Percentiles rank a stretch among this genome's conserved stretches.
These are phyloP conservation scores for Yamadazyma blattariae DNA, from an alignment of 1,139 yeast species.

Conservation along the genomic window DNA sequence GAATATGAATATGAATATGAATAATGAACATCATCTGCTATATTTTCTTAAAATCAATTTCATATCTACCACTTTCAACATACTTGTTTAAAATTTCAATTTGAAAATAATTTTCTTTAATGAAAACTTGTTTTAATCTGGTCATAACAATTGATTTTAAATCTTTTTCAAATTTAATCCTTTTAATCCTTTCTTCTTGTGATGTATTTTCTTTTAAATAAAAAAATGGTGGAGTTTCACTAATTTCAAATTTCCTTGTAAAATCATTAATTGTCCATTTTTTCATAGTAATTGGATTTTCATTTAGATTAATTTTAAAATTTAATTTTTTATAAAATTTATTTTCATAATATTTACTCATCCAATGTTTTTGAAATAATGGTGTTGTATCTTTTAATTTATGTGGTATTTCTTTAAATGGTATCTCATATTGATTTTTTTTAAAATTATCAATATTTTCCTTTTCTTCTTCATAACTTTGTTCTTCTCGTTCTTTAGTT, in stretches of 20 bases:
- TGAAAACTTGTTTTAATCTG: slow-evolving; percentile 5
- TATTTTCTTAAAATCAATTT: no score
- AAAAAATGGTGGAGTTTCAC: slow-evolving; percentile 17
- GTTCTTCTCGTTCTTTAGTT: neutral
- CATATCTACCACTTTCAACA: slow-evolving; percentile 4
- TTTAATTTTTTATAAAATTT: slow-evolving; percentile 18
- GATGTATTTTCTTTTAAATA: slow-evolving; percentile 16
- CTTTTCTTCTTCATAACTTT: no score
- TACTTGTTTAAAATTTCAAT: slow-evolving; percentile 5
- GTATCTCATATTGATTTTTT: slow-evolving; percentile 5
- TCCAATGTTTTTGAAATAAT: slow-evolving; percentile 31
- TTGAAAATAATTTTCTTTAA: slow-evolving; percentile 4
- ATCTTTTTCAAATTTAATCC: slow-evolving; percentile 6
- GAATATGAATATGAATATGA: no score
- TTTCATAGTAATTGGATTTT: slow-evolving; percentile 25
- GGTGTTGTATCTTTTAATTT: slow-evolving; percentile 13
- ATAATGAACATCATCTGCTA: no score
- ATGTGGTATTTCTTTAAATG: slow-evolving; percentile 1
- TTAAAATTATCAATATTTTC: neutral
- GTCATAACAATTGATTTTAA: slow-evolving; percentile 1
- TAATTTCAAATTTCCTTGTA: slow-evolving; percentile 17
- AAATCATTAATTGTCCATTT: slow-evolving; percentile 49
- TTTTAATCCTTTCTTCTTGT: slow-evolving; percentile 19
- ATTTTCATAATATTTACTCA: slow-evolving; percentile 22
- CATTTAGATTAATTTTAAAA: slow-evolving; percentile 23